Percentiles rank a stretch among this genome's conserved stretches.
Evolutionary conservation across 495 filamentous ascomycete species (phyloP).

Genomic region (Talaromyces thailandensis): DNA sequence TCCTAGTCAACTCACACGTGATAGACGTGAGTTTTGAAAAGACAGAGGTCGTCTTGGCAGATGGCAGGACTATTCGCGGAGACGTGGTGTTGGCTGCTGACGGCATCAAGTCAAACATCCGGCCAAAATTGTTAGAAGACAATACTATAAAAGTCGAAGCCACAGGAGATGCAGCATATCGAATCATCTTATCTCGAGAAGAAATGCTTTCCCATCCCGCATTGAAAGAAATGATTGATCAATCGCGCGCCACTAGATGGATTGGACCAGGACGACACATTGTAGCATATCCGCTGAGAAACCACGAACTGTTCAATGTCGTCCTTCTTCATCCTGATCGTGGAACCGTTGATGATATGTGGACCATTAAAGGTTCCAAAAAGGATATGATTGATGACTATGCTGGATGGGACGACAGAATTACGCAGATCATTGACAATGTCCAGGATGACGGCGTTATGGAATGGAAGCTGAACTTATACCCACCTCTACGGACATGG

Average conservation of each 20-base stretch:
- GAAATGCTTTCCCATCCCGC: constrained; percentile 28
- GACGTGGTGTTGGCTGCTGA: constrained; percentile 40
- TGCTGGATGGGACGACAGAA: constrained; percentile 24
- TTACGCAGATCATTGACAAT: constrained; percentile 27
- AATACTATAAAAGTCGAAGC: constrained; percentile 19
- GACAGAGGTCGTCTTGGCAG: constrained; percentile 23
- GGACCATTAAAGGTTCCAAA: constrained; percentile 35
- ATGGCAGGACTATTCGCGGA: constrained; percentile 23
- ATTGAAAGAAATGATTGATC: constrained; percentile 23
- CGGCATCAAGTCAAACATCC: constrained; percentile 35
- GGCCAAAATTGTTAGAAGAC: constrained; percentile 21
- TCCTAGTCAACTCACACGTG: constrained; percentile 27
- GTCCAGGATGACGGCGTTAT: constrained; percentile 43
- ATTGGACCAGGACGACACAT: constrained; percentile 36
- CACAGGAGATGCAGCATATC: constrained; percentile 37
- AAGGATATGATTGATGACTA: constrained; percentile 33
- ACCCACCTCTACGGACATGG: constrained; percentile 47
- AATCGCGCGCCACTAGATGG: constrained; percentile 33
- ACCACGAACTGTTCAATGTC: constrained; percentile 34
- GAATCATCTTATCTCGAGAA: constrained; percentile 29
- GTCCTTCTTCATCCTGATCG: constrained; percentile 33
- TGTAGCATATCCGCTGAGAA: constrained; percentile 34
- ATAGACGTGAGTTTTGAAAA: constrained; percentile 21
- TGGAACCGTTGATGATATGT: constrained; percentile 29
- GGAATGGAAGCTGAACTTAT: constrained; percentile 59